Evolutionary conservation across 371 early-diverging fungal genomes (phyloP), one percentile per base, ranked within the genome.

Genomic region (Dichotomocladium elegans): DNA sequence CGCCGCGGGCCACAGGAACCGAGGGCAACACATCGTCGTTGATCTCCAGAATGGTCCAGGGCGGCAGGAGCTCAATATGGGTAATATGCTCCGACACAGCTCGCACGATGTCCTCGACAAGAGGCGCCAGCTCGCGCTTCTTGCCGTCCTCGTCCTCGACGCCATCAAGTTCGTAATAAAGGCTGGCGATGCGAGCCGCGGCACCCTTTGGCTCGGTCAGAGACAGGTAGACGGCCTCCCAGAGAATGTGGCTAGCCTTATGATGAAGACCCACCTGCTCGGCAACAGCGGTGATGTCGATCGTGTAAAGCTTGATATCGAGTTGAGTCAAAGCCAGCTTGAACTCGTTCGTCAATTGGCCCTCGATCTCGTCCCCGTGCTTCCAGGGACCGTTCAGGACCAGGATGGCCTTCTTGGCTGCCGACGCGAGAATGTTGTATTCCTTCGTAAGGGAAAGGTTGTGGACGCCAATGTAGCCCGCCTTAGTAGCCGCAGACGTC

Each of bases 371-470:
- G 40, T 83, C 88, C 33, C 77, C 81, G 14, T 74, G 79, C 41
- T 66, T 68, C 86, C 83, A 85, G 10, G 81, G 72, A 26, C 88
- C 74, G 64, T 90, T 87, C 45, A 92, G 44, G 17, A 92, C 59
- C 8, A 92, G 68, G 4, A 63, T 67, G 2, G 83, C 86, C 27
- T 77, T 77, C 28, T 69, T 60, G 55, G 71, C 72, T 29, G 86
- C 76, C 0, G 77, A 59, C n/a, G 64, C 68, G 21, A 86, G 73
- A 22, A 83, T 75, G 52, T 90, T 80, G 66, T 81, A 87, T 51
- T 81, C 79, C 29, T 74, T 66, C 55, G 82, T 66, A 24, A 89
- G 55, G 24, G 66, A 53, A 14, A 76, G 46, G 55, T 87, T 80
- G 59, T 90, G 87, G n/a, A 90, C 78, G n/a, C 66, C 70, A 21